phyloP scores from a whole-genome alignment of 2,329 filamentous ascomycete genomes.

The Metarhizium album region DNA sequence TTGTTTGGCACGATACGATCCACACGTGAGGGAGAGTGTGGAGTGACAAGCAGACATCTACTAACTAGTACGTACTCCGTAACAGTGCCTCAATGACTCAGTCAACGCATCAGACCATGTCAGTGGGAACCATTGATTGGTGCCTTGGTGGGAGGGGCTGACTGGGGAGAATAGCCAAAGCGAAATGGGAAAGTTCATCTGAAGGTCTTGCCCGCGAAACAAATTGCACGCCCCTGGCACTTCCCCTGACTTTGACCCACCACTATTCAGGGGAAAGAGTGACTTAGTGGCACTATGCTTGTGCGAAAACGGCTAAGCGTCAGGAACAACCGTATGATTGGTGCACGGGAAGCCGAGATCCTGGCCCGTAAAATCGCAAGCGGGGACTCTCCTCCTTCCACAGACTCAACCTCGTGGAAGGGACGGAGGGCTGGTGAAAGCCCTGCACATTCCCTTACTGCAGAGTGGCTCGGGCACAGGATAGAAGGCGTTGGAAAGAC shows the following conservation, averaged over 20 bases:
- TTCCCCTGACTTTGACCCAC: neutral
- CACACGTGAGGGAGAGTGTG: neutral
- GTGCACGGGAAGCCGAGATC: slow-evolving; percentile 19
- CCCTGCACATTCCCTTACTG: neutral
- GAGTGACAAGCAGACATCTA: neutral
- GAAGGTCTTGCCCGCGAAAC: neutral
- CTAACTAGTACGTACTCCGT: too few species aligned
- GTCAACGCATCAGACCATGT: neutral
- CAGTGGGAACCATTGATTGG: too few species aligned
- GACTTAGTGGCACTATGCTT: slow-evolving; percentile 1
- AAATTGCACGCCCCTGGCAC: too few species aligned
- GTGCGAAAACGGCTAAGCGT: slow-evolving; percentile 19
- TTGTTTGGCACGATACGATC: too few species aligned
- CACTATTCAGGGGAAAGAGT: slow-evolving; percentile 1
- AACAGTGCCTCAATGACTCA: neutral
- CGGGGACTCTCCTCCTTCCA: neutral
- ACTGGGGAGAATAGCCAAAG: too few species aligned
- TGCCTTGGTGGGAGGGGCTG: too few species aligned
- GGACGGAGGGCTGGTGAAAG: too few species aligned
- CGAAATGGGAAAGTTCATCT: neutral
- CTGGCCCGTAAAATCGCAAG: slow-evolving; percentile 6
- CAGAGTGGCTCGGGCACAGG: too few species aligned
- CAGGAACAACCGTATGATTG: slow-evolving; percentile 31
- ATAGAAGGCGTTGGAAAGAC: too few species aligned
- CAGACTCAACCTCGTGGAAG: slow-evolving; percentile 1